Base-by-base conservation (phyloP, 345 rosid species). In the Angophora floribunda region DNA sequence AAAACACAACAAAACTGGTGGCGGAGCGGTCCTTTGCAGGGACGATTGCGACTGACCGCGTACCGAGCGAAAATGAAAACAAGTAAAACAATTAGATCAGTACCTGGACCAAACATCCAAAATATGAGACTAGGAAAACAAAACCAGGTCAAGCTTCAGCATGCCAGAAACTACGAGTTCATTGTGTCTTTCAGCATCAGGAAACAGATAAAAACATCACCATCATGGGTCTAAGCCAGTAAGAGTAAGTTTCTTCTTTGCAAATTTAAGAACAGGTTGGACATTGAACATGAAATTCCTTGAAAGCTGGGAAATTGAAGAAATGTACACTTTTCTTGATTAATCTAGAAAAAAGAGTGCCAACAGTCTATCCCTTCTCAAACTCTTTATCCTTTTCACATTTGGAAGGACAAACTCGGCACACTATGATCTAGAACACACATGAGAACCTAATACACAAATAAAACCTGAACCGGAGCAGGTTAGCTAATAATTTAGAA, bases 371-470 rank as follows among this genome's bases (percentile, higher is more conserved):
- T 86, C 52, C 70, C 91, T 82, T 87, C 85, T 50, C 87, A 19
- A 86, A 30, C 63, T 86, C 28, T 28, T 78, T 41, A 78, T 51
- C 82, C 84, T 70, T 78, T 61, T 28, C 85, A 86, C 75, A 78
- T 85, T 80, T 52, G 91, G 90, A 53, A 86, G 21, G 87, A 52
- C 57, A 24, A 53, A 87, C 88, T 24, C 85, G 65, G 85, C 88
- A 85, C 87, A 85, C 90, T 16, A 52, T 55, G 87, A 21, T 88
- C 92, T 92, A 87, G 52, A 55, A 24, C 86, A 86, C 57, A 79
- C 75, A 61, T 10, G 22, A 75, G 84, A 75, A 75, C 49, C 84
- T 75, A 75, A 75, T 75, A 51, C 52, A 86, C 87, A 75, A 67
- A 30, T 65, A 32, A 32, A 51, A 85, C 70, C 52, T 88, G 32